A percentile compares a stretch with the other conserved stretches of the same genome.
phyloP scores from a whole-genome alignment of 2,329 filamentous ascomycete species.

The Monosporascus sp. region DNA sequence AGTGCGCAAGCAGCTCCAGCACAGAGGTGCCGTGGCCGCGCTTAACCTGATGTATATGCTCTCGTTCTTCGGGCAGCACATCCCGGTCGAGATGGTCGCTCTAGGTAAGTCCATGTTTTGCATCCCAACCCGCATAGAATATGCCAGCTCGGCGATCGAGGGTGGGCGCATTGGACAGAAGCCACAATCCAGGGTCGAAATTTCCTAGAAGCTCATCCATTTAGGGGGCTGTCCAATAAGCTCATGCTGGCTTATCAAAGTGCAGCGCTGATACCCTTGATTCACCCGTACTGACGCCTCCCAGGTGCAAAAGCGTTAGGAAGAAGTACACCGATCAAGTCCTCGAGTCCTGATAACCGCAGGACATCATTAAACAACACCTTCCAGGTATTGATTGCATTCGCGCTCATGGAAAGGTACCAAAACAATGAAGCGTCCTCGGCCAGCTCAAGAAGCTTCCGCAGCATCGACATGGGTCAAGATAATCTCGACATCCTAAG shows the following conservation, averaged over 20 bases:
- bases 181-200: too few relatives aligned
- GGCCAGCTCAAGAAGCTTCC: conserved; percentile 35
- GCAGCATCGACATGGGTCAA: conserved; percentile 33
- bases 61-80: conserved; percentile 58
- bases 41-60: conserved; percentile 61
- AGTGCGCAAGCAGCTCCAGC: conserved; percentile 44
- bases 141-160: too few relatives aligned
- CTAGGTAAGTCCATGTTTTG: conserved; percentile 37
- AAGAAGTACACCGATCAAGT: conserved; percentile 40
- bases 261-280: background rate
- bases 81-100: conserved; percentile 61
- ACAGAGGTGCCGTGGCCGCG: conserved; percentile 44
- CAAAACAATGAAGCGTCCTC: conserved; percentile 38
- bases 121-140: too few relatives aligned
- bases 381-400: conserved; percentile 44
- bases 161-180: too few relatives aligned
- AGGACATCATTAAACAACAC: conserved; percentile 40
- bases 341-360: conserved; percentile 31
- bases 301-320: conserved; percentile 41
- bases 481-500: conserved; percentile 46
- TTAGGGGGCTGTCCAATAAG: too few relatives aligned
- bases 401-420: conserved; percentile 46
- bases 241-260: too few relatives aligned
- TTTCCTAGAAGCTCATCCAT: too few relatives aligned
- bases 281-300: conserved; percentile 6